Percentiles rank a stretch among this genome's conserved stretches.
Conservation (phyloP, 768 basidiomycete genomes). For the Leccinum broughii region DNA sequence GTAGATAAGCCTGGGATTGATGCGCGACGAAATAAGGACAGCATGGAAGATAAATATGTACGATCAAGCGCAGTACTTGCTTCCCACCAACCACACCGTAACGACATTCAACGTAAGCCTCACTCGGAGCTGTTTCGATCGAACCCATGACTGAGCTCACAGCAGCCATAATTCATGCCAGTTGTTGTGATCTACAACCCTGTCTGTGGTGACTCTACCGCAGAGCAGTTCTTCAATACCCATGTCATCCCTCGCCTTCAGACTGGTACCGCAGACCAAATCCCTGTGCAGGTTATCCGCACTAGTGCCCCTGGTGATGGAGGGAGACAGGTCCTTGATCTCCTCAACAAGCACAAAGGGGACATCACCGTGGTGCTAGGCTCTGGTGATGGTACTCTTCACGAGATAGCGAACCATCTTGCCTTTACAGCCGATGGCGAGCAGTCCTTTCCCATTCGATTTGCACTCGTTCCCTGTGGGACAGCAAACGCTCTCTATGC, state of each 20-base stretch:
- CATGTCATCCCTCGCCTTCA: slow-evolving; percentile 66
- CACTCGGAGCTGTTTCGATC: neutral
- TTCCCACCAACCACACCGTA: neutral
- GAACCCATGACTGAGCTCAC: slow-evolving; percentile 1
- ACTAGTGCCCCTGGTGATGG: slow-evolving; percentile 61
- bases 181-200: slow-evolving; percentile 77
- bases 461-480: slow-evolving; percentile 70
- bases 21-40: slow-evolving; percentile 16
- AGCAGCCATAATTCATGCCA: slow-evolving; percentile 36
- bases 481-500: slow-evolving; percentile 94
- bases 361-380: slow-evolving; percentile 55
- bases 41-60: slow-evolving; percentile 13
- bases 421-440: slow-evolving; percentile 18
- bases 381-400: slow-evolving; percentile 91
- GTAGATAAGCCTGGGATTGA: neutral
- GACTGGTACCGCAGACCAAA: slow-evolving; percentile 29
- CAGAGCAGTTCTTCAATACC: slow-evolving; percentile 52
- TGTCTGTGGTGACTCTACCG: slow-evolving; percentile 61
- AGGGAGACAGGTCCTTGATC: slow-evolving; percentile 44
- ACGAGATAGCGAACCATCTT: slow-evolving; percentile 79
- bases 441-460: slow-evolving; percentile 31
- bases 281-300: slow-evolving; percentile 37
- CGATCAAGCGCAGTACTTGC: neutral
- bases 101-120: slow-evolving; percentile 8
- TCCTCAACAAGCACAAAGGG: slow-evolving; percentile 37